These are phyloP conservation scores for Leccinum subgranulosum DNA, from an alignment of 768 basidiomycete genomes.

Conservation along the genomic window DNA sequence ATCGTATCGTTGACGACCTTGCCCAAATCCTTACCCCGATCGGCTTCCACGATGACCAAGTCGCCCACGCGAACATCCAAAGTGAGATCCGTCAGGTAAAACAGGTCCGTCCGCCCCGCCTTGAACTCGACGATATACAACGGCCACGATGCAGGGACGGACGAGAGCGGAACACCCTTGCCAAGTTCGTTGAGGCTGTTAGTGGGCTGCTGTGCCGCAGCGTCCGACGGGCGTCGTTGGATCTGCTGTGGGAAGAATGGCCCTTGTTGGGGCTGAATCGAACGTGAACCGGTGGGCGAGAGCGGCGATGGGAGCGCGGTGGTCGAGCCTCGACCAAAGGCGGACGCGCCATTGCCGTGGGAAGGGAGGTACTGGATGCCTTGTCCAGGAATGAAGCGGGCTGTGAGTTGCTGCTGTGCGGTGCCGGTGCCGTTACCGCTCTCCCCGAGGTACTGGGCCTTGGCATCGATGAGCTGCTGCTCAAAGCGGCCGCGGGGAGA, in stretches of 20 bases:
- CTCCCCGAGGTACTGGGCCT: slow-evolving; percentile 32
- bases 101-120: slow-evolving; percentile 92
- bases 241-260: slow-evolving; percentile 30
- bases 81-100: slow-evolving; percentile 76
- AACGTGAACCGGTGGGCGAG: slow-evolving; percentile 42
- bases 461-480: slow-evolving; percentile 41
- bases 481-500: slow-evolving; percentile 48
- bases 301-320: slow-evolving; percentile 48
- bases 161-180: slow-evolving; percentile 81
- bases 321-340: slow-evolving; percentile 38
- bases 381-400: slow-evolving; percentile 63
- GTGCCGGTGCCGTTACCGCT: slow-evolving; percentile 15
- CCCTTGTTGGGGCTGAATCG: slow-evolving; percentile 29
- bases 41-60: slow-evolving; percentile 94
- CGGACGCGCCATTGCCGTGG: slow-evolving; percentile 26
- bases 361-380: slow-evolving; percentile 57
- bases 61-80: slow-evolving; percentile 77
- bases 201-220: slow-evolving; percentile 21
- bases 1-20: slow-evolving; percentile 90
- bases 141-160: slow-evolving; percentile 82
- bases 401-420: slow-evolving; percentile 37
- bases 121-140: slow-evolving; percentile 98
- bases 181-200: slow-evolving; percentile 60
- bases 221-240: slow-evolving; percentile 42
- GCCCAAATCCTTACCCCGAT: slow-evolving; percentile 90